phyloP scores from a whole-genome alignment of 2,329 filamentous ascomycete genomes.

The Pseudonectria foliicola region DNA sequence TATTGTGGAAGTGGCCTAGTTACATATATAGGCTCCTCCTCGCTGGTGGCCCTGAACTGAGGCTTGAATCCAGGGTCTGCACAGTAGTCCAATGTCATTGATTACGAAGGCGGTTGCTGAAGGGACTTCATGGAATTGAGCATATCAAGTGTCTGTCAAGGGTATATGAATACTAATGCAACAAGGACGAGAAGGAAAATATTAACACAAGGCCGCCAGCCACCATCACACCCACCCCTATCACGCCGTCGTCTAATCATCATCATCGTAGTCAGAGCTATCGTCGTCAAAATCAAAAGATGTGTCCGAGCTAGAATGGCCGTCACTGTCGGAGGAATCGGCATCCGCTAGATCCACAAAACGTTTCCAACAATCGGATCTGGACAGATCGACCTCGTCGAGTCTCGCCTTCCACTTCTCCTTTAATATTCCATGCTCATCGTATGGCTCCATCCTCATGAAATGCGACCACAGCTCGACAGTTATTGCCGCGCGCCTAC shows the following conservation, averaged over 20 bases:
- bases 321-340: conserved; percentile 8
- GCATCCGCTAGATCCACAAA: conserved; percentile 12
- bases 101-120: too few species aligned
- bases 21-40: too few species aligned
- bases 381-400: conserved; percentile 16
- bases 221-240: not conserved
- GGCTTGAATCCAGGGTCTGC: too few species aligned
- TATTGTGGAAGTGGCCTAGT: too few species aligned
- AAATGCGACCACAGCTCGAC: conserved; percentile 22
- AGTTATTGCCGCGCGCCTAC: conserved; percentile 6
- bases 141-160: too few species aligned
- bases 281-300: conserved; percentile 2
- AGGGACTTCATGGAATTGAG: too few species aligned
- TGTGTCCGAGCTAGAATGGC: not conserved
- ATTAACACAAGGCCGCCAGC: too few species aligned
- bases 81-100: too few species aligned
- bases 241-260: conserved; percentile 1
- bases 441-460: conserved; percentile 22
- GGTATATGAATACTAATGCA: too few species aligned
- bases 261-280: conserved; percentile 1
- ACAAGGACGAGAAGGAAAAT: too few species aligned
- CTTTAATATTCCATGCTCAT: conserved; percentile 16
- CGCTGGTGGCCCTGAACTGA: too few species aligned
- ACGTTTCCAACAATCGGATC: conserved; percentile 19
- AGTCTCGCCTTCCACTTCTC: conserved; percentile 16